Evolutionary conservation across 345 rosid species (phyloP).

Genomic region (Gossypium thurberi): DNA sequence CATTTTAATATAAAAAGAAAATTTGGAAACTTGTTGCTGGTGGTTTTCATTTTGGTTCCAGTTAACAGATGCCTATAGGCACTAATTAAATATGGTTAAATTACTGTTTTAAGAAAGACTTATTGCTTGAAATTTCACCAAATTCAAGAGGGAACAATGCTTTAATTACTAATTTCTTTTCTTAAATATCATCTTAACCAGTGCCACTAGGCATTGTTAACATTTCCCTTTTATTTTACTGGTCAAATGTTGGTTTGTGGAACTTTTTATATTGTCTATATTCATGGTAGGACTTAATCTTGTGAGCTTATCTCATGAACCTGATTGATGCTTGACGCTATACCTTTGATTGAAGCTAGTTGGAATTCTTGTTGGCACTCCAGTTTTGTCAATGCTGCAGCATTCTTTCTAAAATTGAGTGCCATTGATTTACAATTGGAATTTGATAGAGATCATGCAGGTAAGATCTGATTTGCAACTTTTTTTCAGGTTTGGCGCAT

Average conservation of each 20-base stretch:
- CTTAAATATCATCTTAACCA: neutral
- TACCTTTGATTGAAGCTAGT: slow-evolving; percentile 4
- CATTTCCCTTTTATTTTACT: neutral
- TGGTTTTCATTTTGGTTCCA: neutral
- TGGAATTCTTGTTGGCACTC: slow-evolving; percentile 6
- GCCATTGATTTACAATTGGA: neutral
- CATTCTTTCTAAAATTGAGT: neutral
- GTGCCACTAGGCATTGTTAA: neutral
- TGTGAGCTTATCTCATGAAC: neutral
- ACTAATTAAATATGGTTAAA: neutral
- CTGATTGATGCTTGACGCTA: neutral
- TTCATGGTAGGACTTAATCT: neutral
- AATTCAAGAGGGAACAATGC: neutral
- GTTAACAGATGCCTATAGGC: neutral
- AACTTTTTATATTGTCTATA: neutral
- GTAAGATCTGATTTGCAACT: slow-evolving; percentile 13
- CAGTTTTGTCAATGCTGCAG: neutral
- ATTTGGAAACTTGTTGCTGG: neutral
- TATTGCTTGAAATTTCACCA: neutral
- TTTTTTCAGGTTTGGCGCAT: slow-evolving; percentile 84
- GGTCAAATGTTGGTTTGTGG: neutral
- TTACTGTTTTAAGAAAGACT: neutral
- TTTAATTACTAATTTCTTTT: neutral
- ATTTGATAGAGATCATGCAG: neutral
- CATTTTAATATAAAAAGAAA: too few relatives aligned